phyloP scores from a whole-genome alignment of 129 eudicot species.

The Sambucus nigra region DNA sequence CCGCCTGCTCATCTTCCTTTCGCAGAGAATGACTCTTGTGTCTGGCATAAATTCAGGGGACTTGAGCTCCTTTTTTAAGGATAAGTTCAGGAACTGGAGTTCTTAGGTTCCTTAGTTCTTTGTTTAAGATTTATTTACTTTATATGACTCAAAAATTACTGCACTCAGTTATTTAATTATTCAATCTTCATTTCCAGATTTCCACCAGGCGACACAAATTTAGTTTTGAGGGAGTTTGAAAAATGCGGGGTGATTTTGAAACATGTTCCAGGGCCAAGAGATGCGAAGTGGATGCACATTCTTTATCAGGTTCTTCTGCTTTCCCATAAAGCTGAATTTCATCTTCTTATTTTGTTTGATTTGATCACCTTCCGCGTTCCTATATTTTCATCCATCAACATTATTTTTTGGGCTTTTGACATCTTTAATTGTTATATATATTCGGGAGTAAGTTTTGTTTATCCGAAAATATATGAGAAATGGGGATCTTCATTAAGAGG shows the following conservation, averaged over 20 bases:
- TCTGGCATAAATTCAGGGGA: neutral
- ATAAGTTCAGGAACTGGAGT: no score
- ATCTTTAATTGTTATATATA: no score
- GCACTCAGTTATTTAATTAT: neutral
- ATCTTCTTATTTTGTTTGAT: neutral
- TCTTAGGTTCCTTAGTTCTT: neutral
- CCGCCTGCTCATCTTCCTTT: no score
- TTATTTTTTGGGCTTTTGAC: no score
- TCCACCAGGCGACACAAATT: conserved; percentile 78
- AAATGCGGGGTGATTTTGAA: conserved; percentile 81
- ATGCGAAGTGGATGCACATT: conserved; percentile 97
- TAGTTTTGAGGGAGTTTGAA: conserved; percentile 90
- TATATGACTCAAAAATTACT: neutral
- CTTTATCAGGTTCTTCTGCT: conserved; percentile 66
- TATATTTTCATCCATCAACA: neutral
- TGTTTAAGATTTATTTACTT: neutral
- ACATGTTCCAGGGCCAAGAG: conserved; percentile 91
- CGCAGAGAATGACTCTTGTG: neutral
- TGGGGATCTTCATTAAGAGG: no score
- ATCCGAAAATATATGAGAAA: no score
- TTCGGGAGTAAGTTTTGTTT: no score
- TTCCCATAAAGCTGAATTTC: neutral
- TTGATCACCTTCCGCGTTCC: neutral
- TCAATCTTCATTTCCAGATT: conserved; percentile 38
- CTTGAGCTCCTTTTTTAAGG: no score